Conservation (phyloP, 2,329 filamentous ascomycete genomes). For the Zymoseptoria pseudotritici region DNA sequence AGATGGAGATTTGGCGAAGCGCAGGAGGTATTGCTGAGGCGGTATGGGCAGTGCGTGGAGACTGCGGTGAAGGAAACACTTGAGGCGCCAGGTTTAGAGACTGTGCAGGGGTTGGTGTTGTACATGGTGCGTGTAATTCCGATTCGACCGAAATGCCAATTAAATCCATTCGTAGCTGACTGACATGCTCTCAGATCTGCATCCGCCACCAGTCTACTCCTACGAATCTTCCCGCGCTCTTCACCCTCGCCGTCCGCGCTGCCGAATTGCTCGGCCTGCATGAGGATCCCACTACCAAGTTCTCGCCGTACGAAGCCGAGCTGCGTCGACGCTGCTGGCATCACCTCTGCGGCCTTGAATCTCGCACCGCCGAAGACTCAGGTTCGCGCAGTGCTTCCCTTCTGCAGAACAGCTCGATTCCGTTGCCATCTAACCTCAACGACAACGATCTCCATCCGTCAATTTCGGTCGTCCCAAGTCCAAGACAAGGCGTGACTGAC, state of each 20-base stretch:
- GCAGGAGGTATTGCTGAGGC: conserved; percentile 12
- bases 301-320: conserved; percentile 15
- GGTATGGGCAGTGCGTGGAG: conserved; percentile 14
- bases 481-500: conserved; percentile 19
- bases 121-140: conserved; percentile 12
- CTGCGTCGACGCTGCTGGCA: conserved; percentile 19
- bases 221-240: conserved; percentile 12
- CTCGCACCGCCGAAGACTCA: conserved; percentile 20
- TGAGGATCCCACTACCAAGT: conserved; percentile 11
- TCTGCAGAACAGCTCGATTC: conserved; percentile 15
- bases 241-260: conserved; percentile 14
- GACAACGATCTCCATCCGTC: conserved; percentile 20
- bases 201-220: conserved; percentile 12
- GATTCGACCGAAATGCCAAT: neutral
- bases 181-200: conserved; percentile 10
- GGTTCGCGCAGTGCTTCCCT: conserved; percentile 14
- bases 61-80: conserved; percentile 11
- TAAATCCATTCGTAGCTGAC: neutral
- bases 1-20: conserved; percentile 18
- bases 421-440: conserved; percentile 21
- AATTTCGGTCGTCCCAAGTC: conserved; percentile 11
- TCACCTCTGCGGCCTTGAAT: conserved; percentile 21
- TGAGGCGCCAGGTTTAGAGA: conserved; percentile 14
- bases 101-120: conserved; percentile 17
- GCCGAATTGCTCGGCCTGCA: conserved; percentile 17